Evolutionary conservation across 371 early-diverging fungal species (phyloP), one percentile per base, ranked within the genome.

Genomic region (Furculomyces boomerangus): DNA sequence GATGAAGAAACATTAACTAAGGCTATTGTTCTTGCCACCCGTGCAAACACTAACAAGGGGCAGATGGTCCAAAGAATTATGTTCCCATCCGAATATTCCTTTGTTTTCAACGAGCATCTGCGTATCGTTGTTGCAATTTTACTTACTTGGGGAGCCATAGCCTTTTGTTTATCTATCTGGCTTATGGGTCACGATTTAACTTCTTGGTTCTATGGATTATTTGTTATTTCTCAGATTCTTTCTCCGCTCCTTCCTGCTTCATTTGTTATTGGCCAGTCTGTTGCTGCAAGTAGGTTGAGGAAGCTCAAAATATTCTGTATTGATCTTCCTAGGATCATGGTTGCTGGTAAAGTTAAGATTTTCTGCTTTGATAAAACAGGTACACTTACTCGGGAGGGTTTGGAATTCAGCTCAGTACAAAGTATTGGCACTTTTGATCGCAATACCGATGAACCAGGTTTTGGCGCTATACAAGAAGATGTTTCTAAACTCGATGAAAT

Each of bases 351-450:
- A 69, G 80, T 92, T 39, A 78, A 84, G 53, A 78, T 90, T 20
- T 84, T 86, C 55, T 87, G 85, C 65, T 93, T 89, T 61, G 93
- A 93, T 71, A 91, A 93, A 73, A 79, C 80, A 2, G 80, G 80
- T 28, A 79, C 80, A n/a, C 64, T 79, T 48, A 79, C 79, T 1
- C 74, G 71, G 53, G 80, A 80, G 52, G 76, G 77, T 10, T 71
- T 80, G 1, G 77, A 77, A 54, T 77, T 76, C 52, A 74, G 65
- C 54, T 76, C 76, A 51, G 74, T 57, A 0, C 45, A 63, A 29
- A 51, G 56, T 13, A 60, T 58, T 20, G 40, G 2, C 56, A 35
- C 40, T 18, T 50, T 30, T 7, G 53, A 39, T 25, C n/a, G 32
- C 1, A 44, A 43, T n/a, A 24, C 35, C 7, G 54, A 40, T 20